Percentiles rank a stretch among this genome's conserved stretches.
Evolutionary conservation across 352 stramenopile genomes (phyloP).

Genomic region (Phytophthora kernoviae): DNA sequence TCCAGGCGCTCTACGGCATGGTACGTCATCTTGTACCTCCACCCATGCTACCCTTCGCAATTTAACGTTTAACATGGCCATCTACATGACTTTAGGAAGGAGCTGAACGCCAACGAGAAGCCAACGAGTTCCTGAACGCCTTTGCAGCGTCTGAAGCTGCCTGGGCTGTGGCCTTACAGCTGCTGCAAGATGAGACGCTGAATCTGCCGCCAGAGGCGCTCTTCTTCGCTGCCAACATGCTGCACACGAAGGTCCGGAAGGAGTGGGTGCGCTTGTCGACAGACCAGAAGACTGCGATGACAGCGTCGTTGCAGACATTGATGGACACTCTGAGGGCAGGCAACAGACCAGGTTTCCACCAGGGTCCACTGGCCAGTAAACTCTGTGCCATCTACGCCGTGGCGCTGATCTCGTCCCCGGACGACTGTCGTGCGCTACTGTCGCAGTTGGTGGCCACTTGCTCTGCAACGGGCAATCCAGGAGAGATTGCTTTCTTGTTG

Average conservation of each 20-base stretch:
- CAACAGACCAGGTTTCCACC: constrained; percentile 25
- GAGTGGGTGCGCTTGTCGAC: constrained; percentile 58
- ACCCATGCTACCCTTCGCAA: neutral
- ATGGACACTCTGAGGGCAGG: constrained; percentile 41
- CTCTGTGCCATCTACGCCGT: constrained; percentile 66
- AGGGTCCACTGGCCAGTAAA: constrained; percentile 56
- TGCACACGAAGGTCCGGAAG: constrained; percentile 73
- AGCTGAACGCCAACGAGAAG: constrained; percentile 59
- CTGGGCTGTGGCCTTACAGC: constrained; percentile 53
- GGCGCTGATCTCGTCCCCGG: constrained; percentile 52
- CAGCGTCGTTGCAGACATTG: constrained; percentile 38
- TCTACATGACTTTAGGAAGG: constrained; percentile 55
- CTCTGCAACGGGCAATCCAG: constrained; percentile 29
- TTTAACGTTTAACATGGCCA: neutral
- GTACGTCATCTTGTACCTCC: constrained; percentile 29
- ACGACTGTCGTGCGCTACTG: constrained; percentile 55
- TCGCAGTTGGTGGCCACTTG: constrained; percentile 33
- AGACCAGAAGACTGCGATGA: constrained; percentile 42
- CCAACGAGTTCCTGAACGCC: constrained; percentile 68
- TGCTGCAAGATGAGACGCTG: constrained; percentile 57
- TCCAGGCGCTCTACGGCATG: constrained; percentile 70
- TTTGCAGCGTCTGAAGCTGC: constrained; percentile 57
- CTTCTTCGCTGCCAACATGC: constrained; percentile 82
- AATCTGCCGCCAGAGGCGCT: constrained; percentile 52
- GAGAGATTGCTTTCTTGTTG: constrained; percentile 54